Base-by-base conservation (phyloP, 805 yeast genomes). In the Wickerhamomyces kurtzmanii region DNA sequence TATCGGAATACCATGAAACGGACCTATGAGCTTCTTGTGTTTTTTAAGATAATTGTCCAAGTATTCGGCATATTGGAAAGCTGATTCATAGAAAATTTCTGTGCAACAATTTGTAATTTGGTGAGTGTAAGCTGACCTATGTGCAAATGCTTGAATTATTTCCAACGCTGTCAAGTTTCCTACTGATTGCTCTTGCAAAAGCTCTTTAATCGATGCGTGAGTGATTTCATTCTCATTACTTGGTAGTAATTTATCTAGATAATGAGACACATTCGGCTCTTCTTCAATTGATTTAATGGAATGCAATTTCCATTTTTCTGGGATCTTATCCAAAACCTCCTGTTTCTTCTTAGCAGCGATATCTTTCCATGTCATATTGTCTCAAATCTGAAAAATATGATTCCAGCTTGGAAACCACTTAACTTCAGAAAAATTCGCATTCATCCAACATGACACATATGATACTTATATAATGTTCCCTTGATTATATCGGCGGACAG, bases 1-100 rank as follows among this genome's bases (percentile, higher is more conserved):
- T 22, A 75, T 53, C 6, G 81, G 81, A 21, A 74, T 47, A 15
- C 81, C 81, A 39, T 74, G 81, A 34, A 74, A 52, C 8, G 78
- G 75, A 24, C 81, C 82, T 18, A 64, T 49, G 3, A 72, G 57
- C 34, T 63, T 51, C 14, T 69, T 69, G 31, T 65, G 55, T 22
- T 57, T 55, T 15, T 49, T 48, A 26, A 56, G 45, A 36, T 60
- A 59, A 1, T 67, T 68, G 53, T 75, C 79, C 41, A 70, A 55
- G 43, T 62, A 68, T 39, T 62, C 38, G 8, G 77, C 76, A 32
- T 65, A 53, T 27, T 46, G 39, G 23, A 69, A 42, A 15, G 77
- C 84, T 36, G 72, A 80, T 28, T 66, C 59, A 38, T 75, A 61
- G 55, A 77, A 60, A 32, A 78, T 57, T 32, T 71, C 76, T 43